A percentile compares a stretch with the other conserved stretches of the same genome.
These are phyloP conservation scores for Vitis rupestris DNA, from an alignment of 164 flowering plant species.

Conservation along the genomic window DNA sequence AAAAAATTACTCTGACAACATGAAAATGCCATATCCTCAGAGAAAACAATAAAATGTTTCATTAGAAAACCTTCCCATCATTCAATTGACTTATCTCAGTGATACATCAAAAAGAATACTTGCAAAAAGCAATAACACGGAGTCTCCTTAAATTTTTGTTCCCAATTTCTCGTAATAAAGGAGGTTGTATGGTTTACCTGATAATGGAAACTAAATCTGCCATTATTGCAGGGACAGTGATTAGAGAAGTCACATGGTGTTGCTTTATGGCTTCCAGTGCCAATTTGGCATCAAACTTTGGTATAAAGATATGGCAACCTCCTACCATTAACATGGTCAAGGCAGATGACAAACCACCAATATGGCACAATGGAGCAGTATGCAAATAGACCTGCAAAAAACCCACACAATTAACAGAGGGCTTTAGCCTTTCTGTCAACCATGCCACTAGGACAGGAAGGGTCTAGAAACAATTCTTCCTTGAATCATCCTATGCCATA, in stretches of 20 bases:
- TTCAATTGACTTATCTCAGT: background rate
- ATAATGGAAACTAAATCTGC: constrained; percentile 58
- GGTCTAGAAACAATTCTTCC: no score
- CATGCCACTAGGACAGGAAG: no score
- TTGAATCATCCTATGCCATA: background rate
- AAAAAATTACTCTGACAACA: no score
- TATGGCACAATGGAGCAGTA: constrained; percentile 90
- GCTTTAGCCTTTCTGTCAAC: no score
- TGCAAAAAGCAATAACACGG: no score
- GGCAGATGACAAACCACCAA: constrained; percentile 96
- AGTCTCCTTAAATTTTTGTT: background rate
- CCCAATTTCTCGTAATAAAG: background rate
- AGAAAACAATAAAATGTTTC: no score
- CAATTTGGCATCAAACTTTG: constrained; percentile 67
- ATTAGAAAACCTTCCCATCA: no score
- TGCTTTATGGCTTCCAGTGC: constrained; percentile 60
- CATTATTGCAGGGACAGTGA: constrained; percentile 87
- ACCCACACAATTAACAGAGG: background rate
- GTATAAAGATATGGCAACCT: constrained; percentile 72
- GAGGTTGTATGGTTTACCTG: constrained; percentile 38
- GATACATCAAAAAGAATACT: background rate
- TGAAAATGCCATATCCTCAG: no score
- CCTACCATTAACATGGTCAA: constrained; percentile 85
- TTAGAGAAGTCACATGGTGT: constrained; percentile 66
- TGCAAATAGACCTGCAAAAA: constrained; percentile 79